Evolutionary conservation across 352 stramenopile genomes (phyloP), one percentile per base, ranked within the genome.

Genomic region (Globisporangium uncinulatum): DNA sequence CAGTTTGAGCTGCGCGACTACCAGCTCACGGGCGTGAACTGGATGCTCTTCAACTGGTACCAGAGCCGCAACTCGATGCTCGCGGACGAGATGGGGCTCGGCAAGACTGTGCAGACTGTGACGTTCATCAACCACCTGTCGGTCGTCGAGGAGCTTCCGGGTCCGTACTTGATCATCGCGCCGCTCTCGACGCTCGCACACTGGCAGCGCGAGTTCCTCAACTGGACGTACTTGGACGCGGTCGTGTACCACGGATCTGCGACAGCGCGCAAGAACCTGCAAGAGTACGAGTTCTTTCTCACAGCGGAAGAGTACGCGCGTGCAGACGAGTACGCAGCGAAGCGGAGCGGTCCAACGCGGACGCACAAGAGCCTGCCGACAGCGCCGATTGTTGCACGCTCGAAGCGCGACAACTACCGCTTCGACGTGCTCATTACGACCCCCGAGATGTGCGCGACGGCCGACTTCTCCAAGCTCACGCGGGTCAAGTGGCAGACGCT

Each of bases 361-460:
- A n/a, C 34, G 10, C 32, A 55, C 19, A 55, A 46, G 34, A 44
- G 51, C 21, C 11, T 37, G 8, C n/a, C 43, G 34, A 63, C 42
- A 15, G 34, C 36, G 4, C 14, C 43, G 13, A 59, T 69, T 32
- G 31, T 65, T 2, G 59, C 71, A 0, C 67, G 67, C 32, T 55
- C 70, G 10, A 83, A 81, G 55, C 66, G 70, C 19, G 73, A 79
- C 20, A 86, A 85, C 57, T 89, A 94, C 59, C 84, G 96, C 17
- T 99, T 99, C 72, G 97, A 99, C 67, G 96, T 99, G 21, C 73
- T 99, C 13, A 97, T 99, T 37, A 99, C 98, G 19, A 99, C 97
- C 1, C 99, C 98, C 71, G 98, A 99, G 67, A 99, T 98, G 71
- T 89, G 98, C 8, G 87, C 79, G 21, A 93, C 97, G 39, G 94